Percentiles rank a stretch among this genome's conserved stretches.
Conservation (phyloP, 169 alveolate genomes). For the Toxoplasma gondii region DNA sequence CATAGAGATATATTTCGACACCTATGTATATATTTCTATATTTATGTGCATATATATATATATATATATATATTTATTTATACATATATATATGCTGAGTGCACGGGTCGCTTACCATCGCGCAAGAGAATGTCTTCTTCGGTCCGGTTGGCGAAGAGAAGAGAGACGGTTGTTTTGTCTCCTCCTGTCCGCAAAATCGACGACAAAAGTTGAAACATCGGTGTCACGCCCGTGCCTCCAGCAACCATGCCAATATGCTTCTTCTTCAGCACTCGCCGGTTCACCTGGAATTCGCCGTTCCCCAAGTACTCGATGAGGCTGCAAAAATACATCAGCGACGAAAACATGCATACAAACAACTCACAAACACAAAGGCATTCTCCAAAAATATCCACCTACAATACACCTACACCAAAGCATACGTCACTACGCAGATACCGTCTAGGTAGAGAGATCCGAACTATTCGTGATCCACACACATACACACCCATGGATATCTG, state of each 20-base stretch:
- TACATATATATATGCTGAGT: not conserved
- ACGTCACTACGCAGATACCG: not conserved
- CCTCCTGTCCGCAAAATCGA: slow-evolving; percentile 67
- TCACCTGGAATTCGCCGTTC: slow-evolving; percentile 60
- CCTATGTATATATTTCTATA: too few relatives aligned
- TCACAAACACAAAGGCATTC: not conserved
- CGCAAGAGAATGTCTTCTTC: slow-evolving; percentile 80
- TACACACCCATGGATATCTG: not conserved
- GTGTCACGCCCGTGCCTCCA: slow-evolving; percentile 87
- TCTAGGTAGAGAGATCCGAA: not conserved
- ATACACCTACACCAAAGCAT: not conserved
- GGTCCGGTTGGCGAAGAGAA: slow-evolving; percentile 79
- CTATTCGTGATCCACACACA: not conserved
- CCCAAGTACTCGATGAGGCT: slow-evolving; percentile 66
- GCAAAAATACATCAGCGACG: not conserved
- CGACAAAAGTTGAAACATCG: slow-evolving; percentile 74
- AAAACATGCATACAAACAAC: not conserved
- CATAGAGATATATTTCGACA: too few relatives aligned
- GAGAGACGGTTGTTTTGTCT: slow-evolving; percentile 65
- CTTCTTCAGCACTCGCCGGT: slow-evolving; percentile 23
- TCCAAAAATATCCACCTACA: not conserved
- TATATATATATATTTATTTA: too few relatives aligned
- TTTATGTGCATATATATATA: too few relatives aligned
- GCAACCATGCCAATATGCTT: slow-evolving; percentile 77
- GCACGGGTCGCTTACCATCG: slow-evolving; percentile 58